These are phyloP conservation scores for Fomitiporia mediterranea DNA, from an alignment of 1,284 basidiomycete species.

Conservation along the genomic window DNA sequence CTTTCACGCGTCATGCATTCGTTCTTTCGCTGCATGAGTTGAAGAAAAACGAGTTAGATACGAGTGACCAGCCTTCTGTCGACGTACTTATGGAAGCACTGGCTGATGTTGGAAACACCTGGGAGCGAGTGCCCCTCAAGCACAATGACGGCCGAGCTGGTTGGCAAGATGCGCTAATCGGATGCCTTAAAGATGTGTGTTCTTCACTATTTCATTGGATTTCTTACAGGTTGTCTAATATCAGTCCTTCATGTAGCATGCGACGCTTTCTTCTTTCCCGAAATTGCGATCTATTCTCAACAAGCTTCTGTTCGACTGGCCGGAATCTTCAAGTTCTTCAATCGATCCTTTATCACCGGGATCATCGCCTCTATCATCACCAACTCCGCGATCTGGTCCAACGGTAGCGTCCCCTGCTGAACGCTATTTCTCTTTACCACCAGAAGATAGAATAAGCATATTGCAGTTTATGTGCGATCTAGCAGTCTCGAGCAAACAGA, in stretches of 20 bases:
- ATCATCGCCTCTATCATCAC: conserved; percentile 33
- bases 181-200: conserved; percentile 85
- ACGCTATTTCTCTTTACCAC: conserved; percentile 70
- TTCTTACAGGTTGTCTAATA: conserved; percentile 8
- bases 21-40: conserved; percentile 56
- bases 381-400: conserved; percentile 38
- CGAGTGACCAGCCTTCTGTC: conserved; percentile 37
- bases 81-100: conserved; percentile 57
- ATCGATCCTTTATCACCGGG: conserved; percentile 28
- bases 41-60: conserved; percentile 40
- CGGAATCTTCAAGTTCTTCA: conserved; percentile 25
- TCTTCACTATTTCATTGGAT: conserved; percentile 14
- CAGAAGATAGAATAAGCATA: conserved; percentile 80
- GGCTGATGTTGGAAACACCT: conserved; percentile 73
- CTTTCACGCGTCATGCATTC: conserved; percentile 66
- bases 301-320: conserved; percentile 67
- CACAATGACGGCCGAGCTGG: conserved; percentile 62
- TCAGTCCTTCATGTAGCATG: conserved; percentile 51
- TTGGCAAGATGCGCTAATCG: conserved; percentile 84
- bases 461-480: conserved; percentile 86
- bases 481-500: conserved; percentile 83
- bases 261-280: conserved; percentile 70
- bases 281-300: conserved; percentile 71
- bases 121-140: conserved; percentile 71
- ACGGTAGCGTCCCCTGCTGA: conserved; percentile 50